Evolutionary conservation across 73 alveolate genomes (phyloP).

Genomic region (Blepharisma japonicum): DNA sequence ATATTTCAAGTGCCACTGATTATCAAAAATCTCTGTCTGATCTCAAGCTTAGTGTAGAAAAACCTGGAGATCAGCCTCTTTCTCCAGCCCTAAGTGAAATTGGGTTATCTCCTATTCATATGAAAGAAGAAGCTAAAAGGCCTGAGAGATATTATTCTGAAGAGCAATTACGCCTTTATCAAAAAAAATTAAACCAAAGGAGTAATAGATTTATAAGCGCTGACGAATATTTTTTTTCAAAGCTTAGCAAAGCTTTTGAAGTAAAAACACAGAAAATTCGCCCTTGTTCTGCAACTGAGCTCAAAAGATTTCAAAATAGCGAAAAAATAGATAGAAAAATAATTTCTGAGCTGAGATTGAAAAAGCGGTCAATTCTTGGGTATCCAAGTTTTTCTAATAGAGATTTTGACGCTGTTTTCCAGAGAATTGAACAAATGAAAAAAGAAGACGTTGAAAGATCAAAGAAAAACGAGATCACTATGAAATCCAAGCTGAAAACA

Average conservation of each 20-base stretch:
- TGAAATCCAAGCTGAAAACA: constrained; percentile 21
- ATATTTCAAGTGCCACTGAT: no score
- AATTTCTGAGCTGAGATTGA: constrained; percentile 15
- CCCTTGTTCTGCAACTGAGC: background rate
- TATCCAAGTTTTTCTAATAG: background rate
- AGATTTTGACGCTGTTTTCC: background rate
- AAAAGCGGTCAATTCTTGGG: background rate
- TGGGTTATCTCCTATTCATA: no score
- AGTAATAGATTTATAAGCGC: constrained; percentile 2
- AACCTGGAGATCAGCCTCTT: background rate
- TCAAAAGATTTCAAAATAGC: background rate
- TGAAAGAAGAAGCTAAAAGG: background rate
- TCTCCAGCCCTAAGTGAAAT: no score
- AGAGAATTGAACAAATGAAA: background rate
- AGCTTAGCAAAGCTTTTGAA: background rate
- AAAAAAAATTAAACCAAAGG: background rate
- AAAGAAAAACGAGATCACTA: background rate
- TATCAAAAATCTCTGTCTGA: no score
- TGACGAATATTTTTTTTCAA: background rate
- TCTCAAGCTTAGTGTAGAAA: background rate
- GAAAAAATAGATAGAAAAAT: background rate
- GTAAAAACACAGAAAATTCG: background rate
- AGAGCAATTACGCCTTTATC: background rate
- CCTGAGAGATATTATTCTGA: constrained; percentile 6
- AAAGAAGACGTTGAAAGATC: background rate